These are phyloP conservation scores for Diaporthe velutina DNA, from an alignment of 2,329 filamentous ascomycete species.

Conservation along the genomic window DNA sequence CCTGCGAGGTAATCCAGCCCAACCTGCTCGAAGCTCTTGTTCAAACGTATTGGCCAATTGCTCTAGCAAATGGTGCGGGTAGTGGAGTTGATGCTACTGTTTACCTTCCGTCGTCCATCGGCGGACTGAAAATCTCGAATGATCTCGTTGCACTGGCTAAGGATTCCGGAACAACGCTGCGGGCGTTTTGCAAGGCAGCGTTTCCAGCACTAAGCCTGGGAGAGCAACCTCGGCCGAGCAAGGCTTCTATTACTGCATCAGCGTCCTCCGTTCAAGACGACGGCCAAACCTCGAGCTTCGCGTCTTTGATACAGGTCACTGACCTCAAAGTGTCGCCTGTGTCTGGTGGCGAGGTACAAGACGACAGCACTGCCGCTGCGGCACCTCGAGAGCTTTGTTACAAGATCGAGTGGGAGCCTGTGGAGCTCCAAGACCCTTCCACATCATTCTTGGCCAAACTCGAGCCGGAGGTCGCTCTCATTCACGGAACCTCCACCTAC, in stretches of 20 bases:
- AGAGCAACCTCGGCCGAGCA: slow-evolving; percentile 50
- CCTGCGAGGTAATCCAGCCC: slow-evolving; percentile 48
- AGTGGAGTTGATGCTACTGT: slow-evolving; percentile 50
- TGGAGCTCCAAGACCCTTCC: neutral
- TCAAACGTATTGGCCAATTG: slow-evolving; percentile 56
- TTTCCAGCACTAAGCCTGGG: slow-evolving; percentile 37
- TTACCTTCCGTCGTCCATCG: slow-evolving; percentile 58
- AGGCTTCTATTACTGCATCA: slow-evolving; percentile 53
- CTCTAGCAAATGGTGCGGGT: slow-evolving; percentile 44
- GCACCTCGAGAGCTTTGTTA: slow-evolving; percentile 58
- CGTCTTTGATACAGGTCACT: neutral
- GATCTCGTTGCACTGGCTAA: slow-evolving; percentile 45
- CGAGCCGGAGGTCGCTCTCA: slow-evolving; percentile 53
- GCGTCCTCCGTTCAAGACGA: neutral
- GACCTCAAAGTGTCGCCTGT: slow-evolving; percentile 12
- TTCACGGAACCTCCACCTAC: slow-evolving; percentile 45
- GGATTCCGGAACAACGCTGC: slow-evolving; percentile 47
- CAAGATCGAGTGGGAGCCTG: slow-evolving; percentile 59
- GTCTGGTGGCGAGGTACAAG: neutral
- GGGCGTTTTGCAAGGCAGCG: slow-evolving; percentile 52
- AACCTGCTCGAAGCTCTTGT: slow-evolving; percentile 56
- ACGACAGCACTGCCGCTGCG: neutral
- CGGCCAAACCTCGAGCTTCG: neutral
- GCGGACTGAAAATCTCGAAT: slow-evolving; percentile 53
- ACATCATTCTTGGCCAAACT: neutral